Conservation (phyloP, 2,329 filamentous ascomycete species). For the Paraconiothyrium sp. region DNA sequence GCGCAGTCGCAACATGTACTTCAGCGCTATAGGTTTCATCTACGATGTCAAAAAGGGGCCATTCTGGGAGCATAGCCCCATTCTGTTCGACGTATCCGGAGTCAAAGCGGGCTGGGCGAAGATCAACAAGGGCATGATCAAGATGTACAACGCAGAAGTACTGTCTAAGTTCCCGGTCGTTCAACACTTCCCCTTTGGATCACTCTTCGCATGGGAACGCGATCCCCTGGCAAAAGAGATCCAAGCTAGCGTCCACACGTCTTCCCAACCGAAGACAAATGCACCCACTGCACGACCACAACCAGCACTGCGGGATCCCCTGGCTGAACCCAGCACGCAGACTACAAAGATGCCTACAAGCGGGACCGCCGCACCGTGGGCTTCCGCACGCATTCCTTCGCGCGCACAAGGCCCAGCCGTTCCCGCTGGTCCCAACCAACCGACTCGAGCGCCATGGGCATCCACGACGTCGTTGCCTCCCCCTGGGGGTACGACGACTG, state of each 20-base stretch:
- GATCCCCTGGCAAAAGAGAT: conserved; percentile 52
- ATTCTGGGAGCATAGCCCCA: conserved; percentile 94
- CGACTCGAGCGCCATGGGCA: conserved; percentile 45
- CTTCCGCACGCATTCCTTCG: conserved; percentile 24
- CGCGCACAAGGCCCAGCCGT: conserved; percentile 21
- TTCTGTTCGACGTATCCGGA: conserved; percentile 92
- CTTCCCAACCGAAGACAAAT: conserved; percentile 45
- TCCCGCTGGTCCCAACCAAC: conserved; percentile 43
- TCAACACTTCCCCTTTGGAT: conserved; percentile 78
- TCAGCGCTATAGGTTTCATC: conserved; percentile 95
- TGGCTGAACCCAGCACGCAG: conserved; percentile 29
- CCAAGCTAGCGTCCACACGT: conserved; percentile 46
- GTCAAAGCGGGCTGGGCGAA: conserved; percentile 93
- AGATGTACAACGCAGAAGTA: conserved; percentile 98
- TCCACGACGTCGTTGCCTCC: conserved; percentile 31
- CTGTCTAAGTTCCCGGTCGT: conserved; percentile 96
- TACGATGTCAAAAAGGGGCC: conserved; percentile 96
- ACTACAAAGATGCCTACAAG: conserved; percentile 20
- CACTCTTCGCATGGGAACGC: conserved; percentile 59
- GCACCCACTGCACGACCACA: conserved; percentile 32
- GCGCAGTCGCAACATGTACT: conserved; percentile 74
- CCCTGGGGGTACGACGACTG: conserved; percentile 29
- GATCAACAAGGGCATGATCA: conserved; percentile 98
- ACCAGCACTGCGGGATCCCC: conserved; percentile 34
- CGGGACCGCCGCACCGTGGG: conserved; percentile 39